Conservation (phyloP, 2,329 filamentous ascomycete species). For the Exophiala dermatitidis region DNA sequence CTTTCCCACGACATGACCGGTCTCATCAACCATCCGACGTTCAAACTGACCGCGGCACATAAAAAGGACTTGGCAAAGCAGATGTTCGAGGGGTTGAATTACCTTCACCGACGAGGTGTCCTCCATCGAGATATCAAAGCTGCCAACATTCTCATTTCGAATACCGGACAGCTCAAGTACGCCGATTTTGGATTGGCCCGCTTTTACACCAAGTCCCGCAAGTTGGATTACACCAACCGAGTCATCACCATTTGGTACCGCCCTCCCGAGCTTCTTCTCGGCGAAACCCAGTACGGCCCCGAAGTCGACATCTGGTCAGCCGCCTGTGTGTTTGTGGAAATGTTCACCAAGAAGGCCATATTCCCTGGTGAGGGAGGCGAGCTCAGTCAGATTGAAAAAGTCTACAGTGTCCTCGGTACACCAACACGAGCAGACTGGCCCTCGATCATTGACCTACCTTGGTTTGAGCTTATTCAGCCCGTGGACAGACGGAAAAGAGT, state of each 20-base stretch:
- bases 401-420: conserved; percentile 87
- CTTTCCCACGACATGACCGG: conserved; percentile 93
- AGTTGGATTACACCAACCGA: conserved; percentile 93
- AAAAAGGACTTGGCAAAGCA: conserved; percentile 91
- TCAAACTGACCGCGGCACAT: conserved; percentile 73
- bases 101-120: conserved; percentile 86
- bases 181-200: conserved; percentile 94
- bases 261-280: conserved; percentile 79
- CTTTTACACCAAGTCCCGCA: conserved; percentile 87
- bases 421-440: conserved; percentile 83
- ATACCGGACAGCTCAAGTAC: conserved; percentile 77
- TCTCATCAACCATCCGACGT: conserved; percentile 87
- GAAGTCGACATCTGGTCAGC: conserved; percentile 96
- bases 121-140: conserved; percentile 97
- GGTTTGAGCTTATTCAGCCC: conserved; percentile 87
- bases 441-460: conserved; percentile 83
- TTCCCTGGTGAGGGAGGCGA: conserved; percentile 96
- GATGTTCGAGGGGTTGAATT: conserved; percentile 87
- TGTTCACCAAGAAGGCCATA: conserved; percentile 87
- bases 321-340: conserved; percentile 92
- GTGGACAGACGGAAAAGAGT: conserved; percentile 58
- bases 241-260: conserved; percentile 99
- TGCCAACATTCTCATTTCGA: conserved; percentile 92
- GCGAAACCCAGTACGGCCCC: conserved; percentile 82
- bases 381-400: conserved; percentile 90